These are phyloP conservation scores for Macrolepiota fuliginosa DNA, from an alignment of 768 basidiomycete genomes.

Conservation along the genomic window DNA sequence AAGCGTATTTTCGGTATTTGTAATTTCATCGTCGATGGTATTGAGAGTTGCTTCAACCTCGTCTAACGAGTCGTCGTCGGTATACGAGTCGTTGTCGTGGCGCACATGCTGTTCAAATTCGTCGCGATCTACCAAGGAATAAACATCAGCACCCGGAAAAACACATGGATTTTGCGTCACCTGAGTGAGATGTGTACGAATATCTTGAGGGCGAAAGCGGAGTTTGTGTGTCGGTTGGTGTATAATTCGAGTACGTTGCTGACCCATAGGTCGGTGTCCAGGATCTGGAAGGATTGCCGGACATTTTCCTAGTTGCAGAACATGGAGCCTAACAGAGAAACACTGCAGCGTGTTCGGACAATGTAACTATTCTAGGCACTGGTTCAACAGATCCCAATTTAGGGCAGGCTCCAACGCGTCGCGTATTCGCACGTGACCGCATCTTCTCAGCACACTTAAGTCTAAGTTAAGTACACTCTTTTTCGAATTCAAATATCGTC, in stretches of 20 bases:
- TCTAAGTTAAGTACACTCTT: too few species aligned
- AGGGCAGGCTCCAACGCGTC: slow-evolving; percentile 27
- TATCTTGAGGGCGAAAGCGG: slow-evolving; percentile 60
- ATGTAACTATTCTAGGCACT: slow-evolving; percentile 13
- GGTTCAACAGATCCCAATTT: slow-evolving; percentile 21
- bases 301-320: slow-evolving; percentile 24
- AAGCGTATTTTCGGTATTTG: slow-evolving; percentile 62
- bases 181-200: slow-evolving; percentile 54
- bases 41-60: slow-evolving; percentile 73
- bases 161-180: slow-evolving; percentile 30
- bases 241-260: slow-evolving; percentile 49
- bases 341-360: slow-evolving; percentile 1
- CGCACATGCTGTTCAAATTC: slow-evolving; percentile 21
- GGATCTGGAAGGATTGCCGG: slow-evolving; percentile 41
- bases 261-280: slow-evolving; percentile 67
- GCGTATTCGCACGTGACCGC: slow-evolving; percentile 22
- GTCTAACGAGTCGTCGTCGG: slow-evolving; percentile 58
- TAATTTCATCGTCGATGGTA: slow-evolving; percentile 65
- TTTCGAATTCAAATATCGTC: too few species aligned
- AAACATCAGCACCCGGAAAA: slow-evolving; percentile 21
- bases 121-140: not conserved
- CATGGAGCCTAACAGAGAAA: slow-evolving; percentile 12
- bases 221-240: slow-evolving; percentile 43
- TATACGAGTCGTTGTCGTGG: slow-evolving; percentile 37
- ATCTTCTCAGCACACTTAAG: too few species aligned